Evolutionary conservation across 2,329 filamentous ascomycete genomes (phyloP).

Genomic region (Curvularia sp.): DNA sequence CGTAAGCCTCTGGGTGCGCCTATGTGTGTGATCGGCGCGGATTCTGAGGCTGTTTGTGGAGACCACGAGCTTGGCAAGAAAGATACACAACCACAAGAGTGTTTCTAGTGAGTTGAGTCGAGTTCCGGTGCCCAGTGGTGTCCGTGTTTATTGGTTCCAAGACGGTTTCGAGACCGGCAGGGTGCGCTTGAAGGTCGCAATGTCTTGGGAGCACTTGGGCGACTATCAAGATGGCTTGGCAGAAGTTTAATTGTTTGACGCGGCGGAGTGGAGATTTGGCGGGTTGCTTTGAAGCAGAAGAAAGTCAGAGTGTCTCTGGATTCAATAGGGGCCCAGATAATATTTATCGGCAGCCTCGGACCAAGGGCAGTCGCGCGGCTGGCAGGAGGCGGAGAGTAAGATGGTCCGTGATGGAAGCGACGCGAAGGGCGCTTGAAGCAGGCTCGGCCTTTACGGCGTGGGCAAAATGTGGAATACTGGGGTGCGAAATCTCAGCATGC

Average conservation of each 20-base stretch:
- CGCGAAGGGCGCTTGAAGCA: slow-evolving; percentile 22
- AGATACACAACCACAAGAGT: slow-evolving; percentile 21
- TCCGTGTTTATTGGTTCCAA: slow-evolving; percentile 27
- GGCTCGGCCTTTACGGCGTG: slow-evolving; percentile 21
- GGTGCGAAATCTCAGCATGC: slow-evolving; percentile 27
- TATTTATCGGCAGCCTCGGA: slow-evolving; percentile 26
- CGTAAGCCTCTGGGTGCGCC: slow-evolving; percentile 28
- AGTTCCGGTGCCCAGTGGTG: slow-evolving; percentile 23
- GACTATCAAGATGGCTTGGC: slow-evolving; percentile 36
- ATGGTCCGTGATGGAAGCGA: slow-evolving; percentile 30
- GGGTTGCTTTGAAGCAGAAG: slow-evolving; percentile 24
- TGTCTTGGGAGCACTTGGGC: slow-evolving; percentile 32
- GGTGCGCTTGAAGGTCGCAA: slow-evolving; percentile 32
- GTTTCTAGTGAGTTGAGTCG: slow-evolving; percentile 32
- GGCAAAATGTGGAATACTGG: slow-evolving; percentile 27
- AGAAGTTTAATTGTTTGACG: slow-evolving; percentile 31
- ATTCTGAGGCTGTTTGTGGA: slow-evolving; percentile 27
- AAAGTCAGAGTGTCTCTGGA: slow-evolving; percentile 15
- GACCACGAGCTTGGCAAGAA: slow-evolving; percentile 35
- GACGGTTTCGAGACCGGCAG: slow-evolving; percentile 32
- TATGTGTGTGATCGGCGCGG: slow-evolving; percentile 20
- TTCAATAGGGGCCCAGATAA: slow-evolving; percentile 18
- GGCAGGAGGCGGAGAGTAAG: slow-evolving; percentile 16
- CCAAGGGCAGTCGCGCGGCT: slow-evolving; percentile 22
- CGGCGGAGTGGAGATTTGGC: slow-evolving; percentile 39